phyloP scores from a whole-genome alignment of 1,284 basidiomycete genomes.

The Gomphus bonarii region DNA sequence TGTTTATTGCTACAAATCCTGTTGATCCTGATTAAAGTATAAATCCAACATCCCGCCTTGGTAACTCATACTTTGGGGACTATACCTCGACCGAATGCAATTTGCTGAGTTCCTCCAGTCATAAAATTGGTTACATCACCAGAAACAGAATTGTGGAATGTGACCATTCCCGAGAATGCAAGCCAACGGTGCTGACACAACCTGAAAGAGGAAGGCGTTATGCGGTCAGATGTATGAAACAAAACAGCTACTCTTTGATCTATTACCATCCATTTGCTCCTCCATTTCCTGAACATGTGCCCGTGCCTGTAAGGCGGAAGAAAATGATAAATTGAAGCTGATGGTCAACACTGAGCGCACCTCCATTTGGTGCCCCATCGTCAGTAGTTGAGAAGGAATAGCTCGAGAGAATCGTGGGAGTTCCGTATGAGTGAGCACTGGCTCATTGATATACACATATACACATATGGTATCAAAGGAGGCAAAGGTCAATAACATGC shows the following conservation, averaged over 20 bases:
- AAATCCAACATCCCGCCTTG: neutral
- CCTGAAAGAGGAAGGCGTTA: constrained; percentile 17
- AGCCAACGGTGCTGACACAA: constrained; percentile 55
- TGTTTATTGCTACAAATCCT: constrained; percentile 60
- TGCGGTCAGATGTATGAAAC: constrained; percentile 8
- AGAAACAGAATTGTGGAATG: constrained; percentile 47
- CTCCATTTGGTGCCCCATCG: constrained; percentile 45
- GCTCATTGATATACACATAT: neutral
- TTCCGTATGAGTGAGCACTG: constrained; percentile 55
- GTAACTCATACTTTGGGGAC: neutral
- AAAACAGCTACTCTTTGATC: neutral
- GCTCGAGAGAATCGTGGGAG: constrained; percentile 52
- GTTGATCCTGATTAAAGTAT: constrained; percentile 27
- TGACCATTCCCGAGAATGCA: constrained; percentile 49
- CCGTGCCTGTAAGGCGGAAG: constrained; percentile 7
- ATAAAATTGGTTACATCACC: constrained; percentile 19
- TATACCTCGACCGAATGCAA: constrained; percentile 19
- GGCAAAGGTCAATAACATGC: constrained; percentile 1
- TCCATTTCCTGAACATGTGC: constrained; percentile 15
- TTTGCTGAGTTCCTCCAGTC: constrained; percentile 15
- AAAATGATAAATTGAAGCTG: neutral
- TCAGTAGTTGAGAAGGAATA: constrained; percentile 41
- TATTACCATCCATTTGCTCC: constrained; percentile 17
- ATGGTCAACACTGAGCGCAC: constrained; percentile 18
- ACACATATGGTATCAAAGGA: neutral